A percentile compares a stretch with the other conserved stretches of the same genome.
phyloP scores from a whole-genome alignment of 148 eudicot genomes.

The Oxyria digyna region DNA sequence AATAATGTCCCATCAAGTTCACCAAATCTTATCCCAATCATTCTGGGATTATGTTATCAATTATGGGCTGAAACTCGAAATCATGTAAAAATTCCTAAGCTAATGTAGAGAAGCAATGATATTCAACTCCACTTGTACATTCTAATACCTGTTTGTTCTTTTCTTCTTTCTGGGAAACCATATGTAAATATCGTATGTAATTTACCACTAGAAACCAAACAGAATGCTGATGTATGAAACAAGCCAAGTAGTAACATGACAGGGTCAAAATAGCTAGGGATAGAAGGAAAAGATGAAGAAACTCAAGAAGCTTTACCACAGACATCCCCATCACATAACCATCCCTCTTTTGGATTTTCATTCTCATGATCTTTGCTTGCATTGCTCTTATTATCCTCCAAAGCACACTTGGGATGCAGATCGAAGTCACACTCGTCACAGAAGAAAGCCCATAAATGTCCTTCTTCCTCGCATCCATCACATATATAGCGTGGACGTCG shows the following conservation, averaged over 20 bases:
- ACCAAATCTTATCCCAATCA: no score
- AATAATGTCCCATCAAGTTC: no score
- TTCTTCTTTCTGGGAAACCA: no score
- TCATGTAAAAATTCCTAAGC: no score
- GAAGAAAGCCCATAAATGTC: slow-evolving; percentile 38
- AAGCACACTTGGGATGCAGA: slow-evolving; percentile 69
- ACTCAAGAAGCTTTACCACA: slow-evolving; percentile 16
- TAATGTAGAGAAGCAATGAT: no score
- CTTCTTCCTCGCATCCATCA: slow-evolving; percentile 43
- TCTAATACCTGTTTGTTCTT: no score
- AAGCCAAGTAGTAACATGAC: background rate
- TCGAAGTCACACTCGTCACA: slow-evolving; percentile 51
- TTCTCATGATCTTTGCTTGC: slow-evolving; percentile 13
- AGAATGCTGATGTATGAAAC: background rate
- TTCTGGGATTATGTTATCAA: no score
- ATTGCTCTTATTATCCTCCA: slow-evolving; percentile 22
- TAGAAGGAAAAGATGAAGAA: background rate
- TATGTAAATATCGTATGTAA: no score
- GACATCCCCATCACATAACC: slow-evolving; percentile 50
- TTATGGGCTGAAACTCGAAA: no score
- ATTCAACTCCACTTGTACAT: no score
- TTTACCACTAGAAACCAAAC: no score
- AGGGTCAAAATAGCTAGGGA: background rate
- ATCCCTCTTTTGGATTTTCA: slow-evolving; percentile 26
- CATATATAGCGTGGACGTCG: slow-evolving; percentile 26